Base-by-base conservation (phyloP, 2,329 filamentous ascomycete species). In the Berkeleyomyces basicola region DNA sequence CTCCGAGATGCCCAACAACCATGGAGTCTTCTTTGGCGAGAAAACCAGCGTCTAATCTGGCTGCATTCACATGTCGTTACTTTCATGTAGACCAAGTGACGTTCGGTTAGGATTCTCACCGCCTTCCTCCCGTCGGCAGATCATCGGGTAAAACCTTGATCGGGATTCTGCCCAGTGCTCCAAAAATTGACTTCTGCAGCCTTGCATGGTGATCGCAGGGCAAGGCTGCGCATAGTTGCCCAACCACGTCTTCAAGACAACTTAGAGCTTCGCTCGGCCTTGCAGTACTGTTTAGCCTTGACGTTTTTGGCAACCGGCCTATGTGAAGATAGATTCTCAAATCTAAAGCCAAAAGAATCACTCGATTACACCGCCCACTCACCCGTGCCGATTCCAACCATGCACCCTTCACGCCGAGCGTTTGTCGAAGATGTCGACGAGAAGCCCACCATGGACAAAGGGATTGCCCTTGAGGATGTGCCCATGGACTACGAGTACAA, bases 331-430 rank as follows among this genome's bases (percentile, higher is more conserved):
- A 23, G 23, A 23, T 23, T 23, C 23, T 23, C 23, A 23, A 23
- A 23, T 23, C 23, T 2, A 23, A 23, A 23, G 2, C 23, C 23
- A 23, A 23, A 23, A 23, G 23, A 23, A 23, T 23, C 23, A 23
- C 23, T 23, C 23, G 23, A 23, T 1, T 23, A 23, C 23, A 23
- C 23, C 23, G 23, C 23, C 23, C 23, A 23, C 23, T 23, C 23
- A 23, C 23, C 23, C 23, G 23, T 23, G 23, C 23, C 23, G 2
- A 23, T 23, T 23, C 23, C 1, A 23, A 83, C 81, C 76, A 84
- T 95, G 77, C 92, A 96, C 77, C 92, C 92, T 64, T 84, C 92
- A 72, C 83, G 93, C 67, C 87, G 92, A 74, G 92, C 92, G 49
- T 96, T 95, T 74, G 90, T 97, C 67, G 92, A 97, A 79, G 92